Evolutionary conservation across 2,329 filamentous ascomycete genomes (phyloP).

Genomic region (Nigrograna mackinnonii): DNA sequence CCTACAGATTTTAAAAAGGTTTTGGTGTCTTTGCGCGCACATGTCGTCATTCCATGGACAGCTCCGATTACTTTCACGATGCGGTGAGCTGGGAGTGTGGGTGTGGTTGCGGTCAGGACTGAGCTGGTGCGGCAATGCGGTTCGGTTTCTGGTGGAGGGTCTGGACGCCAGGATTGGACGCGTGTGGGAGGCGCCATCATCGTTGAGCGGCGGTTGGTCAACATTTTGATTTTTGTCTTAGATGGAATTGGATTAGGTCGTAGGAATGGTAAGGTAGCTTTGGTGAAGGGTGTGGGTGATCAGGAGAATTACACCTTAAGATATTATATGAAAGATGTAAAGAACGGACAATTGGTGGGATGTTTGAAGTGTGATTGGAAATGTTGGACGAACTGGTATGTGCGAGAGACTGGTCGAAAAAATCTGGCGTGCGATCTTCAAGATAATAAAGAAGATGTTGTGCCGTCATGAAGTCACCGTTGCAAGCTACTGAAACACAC

Average conservation of each 20-base stretch:
- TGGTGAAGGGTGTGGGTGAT: not conserved
- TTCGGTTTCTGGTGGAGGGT: constrained; percentile 21
- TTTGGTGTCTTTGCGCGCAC: constrained; percentile 37
- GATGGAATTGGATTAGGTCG: not conserved
- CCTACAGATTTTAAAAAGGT: constrained; percentile 35
- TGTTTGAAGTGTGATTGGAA: too few relatives aligned
- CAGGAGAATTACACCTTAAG: too few relatives aligned
- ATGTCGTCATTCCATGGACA: constrained; percentile 35
- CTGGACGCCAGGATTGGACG: not conserved
- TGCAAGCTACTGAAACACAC: too few relatives aligned
- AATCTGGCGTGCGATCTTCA: constrained; percentile 11
- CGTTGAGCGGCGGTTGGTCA: constrained; percentile 40
- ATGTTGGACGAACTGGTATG: too few relatives aligned
- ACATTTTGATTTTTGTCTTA: constrained; percentile 20
- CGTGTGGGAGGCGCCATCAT: constrained; percentile 30
- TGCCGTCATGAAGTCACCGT: too few relatives aligned
- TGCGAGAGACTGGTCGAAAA: too few relatives aligned
- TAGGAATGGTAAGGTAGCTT: not conserved
- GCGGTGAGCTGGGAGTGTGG: constrained; percentile 28
- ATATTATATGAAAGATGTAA: not conserved
- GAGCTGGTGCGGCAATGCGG: constrained; percentile 29
- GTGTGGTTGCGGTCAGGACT: constrained; percentile 31
- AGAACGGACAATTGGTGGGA: not conserved
- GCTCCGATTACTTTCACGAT: constrained; percentile 29
- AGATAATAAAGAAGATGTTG: constrained; percentile 22